phyloP scores from a whole-genome alignment of 2,329 filamentous ascomycete species.

The Harringtonia lauricola region DNA sequence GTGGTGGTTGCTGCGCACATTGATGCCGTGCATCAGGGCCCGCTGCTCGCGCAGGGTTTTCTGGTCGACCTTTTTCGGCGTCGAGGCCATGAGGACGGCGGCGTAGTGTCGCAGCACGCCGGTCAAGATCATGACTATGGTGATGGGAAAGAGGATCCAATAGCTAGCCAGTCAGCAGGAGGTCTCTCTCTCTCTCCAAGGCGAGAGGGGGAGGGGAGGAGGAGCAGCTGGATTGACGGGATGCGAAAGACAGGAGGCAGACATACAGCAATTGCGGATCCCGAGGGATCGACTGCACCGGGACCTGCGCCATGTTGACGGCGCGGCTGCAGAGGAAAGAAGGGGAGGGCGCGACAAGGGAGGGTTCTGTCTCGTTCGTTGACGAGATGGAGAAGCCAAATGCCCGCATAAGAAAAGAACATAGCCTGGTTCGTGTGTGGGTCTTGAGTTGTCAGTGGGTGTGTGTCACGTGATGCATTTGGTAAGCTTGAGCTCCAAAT shows the following conservation, averaged over 20 bases:
- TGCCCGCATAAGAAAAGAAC: too few species aligned
- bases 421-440: too few species aligned
- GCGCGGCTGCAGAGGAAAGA: neutral
- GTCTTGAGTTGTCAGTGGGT: too few species aligned
- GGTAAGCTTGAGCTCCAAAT: neutral
- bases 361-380: too few species aligned
- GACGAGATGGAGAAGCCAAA: neutral
- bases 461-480: too few species aligned
- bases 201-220: neutral
- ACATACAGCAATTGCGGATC: conserved; percentile 96
- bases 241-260: neutral
- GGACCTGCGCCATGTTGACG: conserved; percentile 65
- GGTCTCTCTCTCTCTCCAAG: neutral
- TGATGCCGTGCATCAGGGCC: conserved; percentile 71
- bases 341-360: too few species aligned
- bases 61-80: conserved; percentile 72
- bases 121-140: conserved; percentile 93
- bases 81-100: conserved; percentile 74
- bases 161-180: conserved; percentile 52
- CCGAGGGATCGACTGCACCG: conserved; percentile 91
- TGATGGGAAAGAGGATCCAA: conserved; percentile 98
- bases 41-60: conserved; percentile 77
- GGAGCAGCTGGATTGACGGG: neutral
- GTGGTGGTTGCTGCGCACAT: conserved; percentile 72
- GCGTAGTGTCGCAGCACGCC: conserved; percentile 95